Base-by-base conservation (phyloP, 495 filamentous ascomycete species). In the Aspergillus bridgeri region DNA sequence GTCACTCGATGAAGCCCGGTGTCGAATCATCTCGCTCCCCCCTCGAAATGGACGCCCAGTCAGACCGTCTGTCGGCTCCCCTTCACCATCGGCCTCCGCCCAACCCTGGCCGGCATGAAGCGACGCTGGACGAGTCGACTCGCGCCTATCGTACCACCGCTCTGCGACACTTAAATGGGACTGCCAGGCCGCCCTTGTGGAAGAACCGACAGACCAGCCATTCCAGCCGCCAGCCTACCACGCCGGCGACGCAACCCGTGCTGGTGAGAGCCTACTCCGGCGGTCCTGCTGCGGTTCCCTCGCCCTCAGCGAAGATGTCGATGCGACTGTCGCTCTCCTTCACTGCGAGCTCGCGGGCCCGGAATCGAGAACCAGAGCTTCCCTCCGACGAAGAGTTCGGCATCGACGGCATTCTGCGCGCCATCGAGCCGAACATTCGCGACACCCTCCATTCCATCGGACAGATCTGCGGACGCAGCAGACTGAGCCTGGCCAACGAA, bases 381-480 rank as follows among this genome's bases (percentile, higher is more conserved):
- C 81, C 81, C 11, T 65, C 79, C 0, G 71, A 80, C 24, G 69
- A 78, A 21, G 81, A 80, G 46, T 86, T 86, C 66, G 80, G 81
- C 20, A 86, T 87, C 64, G 81, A 80, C 25, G 72, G 75, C 48
- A 85, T 87, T 51, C 75, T 87, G 18, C 72, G 75, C 18, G 81
- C 83, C 42, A 82, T 86, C 53, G 79, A 83, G 53, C 76, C 82
- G 3, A 81, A 86, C 61, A 81, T 85, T 51, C 69, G 77, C 20
- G 63, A 63, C 17, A 83, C 83, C 3, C 71, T 87, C 24, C 79
- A 86, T 56, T 80, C 82, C 5, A 86, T 87, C 56, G 84, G 84
- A 19, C 81, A 86, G 61, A 86, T 87, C 52, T 86, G 80, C 60
- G 84, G 84, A 4, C 75, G 81, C 42, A 86, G 81, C 67, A 81